Percentiles rank a stretch among this genome's conserved stretches.
Evolutionary conservation across 2,329 filamentous ascomycete genomes (phyloP).

Genomic region (Hypoxylon sp.): DNA sequence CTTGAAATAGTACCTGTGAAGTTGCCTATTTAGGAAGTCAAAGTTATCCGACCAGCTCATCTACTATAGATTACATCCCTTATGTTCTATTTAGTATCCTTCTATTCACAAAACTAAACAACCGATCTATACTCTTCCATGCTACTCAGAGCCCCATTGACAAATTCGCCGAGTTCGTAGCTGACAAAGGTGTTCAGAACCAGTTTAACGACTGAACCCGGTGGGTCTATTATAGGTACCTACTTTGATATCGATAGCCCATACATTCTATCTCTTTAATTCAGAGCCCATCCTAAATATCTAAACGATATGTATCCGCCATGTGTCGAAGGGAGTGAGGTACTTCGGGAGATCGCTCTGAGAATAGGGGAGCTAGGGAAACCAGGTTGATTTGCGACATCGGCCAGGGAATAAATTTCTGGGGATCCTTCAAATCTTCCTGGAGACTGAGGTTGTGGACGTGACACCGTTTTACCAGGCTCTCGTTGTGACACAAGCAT

Average conservation of each 20-base stretch:
- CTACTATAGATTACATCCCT: neutral
- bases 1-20: constrained; percentile 1
- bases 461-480: neutral
- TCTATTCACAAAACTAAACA: too few relatives aligned
- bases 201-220: too few relatives aligned
- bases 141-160: neutral
- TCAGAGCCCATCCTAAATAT: neutral
- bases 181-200: too few relatives aligned
- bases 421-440: constrained; percentile 12
- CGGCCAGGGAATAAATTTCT: constrained; percentile 3
- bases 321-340: constrained; percentile 34
- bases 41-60: too few relatives aligned
- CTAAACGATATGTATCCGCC: too few relatives aligned
- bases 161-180: too few relatives aligned
- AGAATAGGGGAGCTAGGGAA: constrained; percentile 34
- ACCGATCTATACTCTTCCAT: neutral
- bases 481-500: constrained; percentile 13
- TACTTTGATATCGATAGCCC: neutral
- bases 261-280: neutral
- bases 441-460: constrained; percentile 3
- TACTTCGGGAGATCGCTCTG: constrained; percentile 33
- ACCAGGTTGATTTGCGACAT: constrained; percentile 14
- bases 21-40: constrained; percentile 22
- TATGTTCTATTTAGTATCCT: neutral
- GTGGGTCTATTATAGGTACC: too few relatives aligned